Conservation (phyloP, 2,329 filamentous ascomycete species). For the Colletotrichum godetiae region DNA sequence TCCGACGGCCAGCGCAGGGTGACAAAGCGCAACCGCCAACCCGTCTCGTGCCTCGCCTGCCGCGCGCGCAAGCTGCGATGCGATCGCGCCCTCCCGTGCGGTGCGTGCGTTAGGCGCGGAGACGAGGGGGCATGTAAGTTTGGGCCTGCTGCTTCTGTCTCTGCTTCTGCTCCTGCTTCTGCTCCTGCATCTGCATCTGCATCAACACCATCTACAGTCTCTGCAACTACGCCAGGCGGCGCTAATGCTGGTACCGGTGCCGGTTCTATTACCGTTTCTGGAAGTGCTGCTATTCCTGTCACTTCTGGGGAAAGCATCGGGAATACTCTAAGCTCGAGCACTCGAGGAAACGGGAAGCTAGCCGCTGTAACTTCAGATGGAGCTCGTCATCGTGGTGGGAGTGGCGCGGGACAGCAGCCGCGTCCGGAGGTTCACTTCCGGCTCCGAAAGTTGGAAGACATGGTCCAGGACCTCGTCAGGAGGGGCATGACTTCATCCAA, state of each 20-base stretch:
- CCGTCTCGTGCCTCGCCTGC: constrained; percentile 55
- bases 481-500: not conserved
- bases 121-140: constrained; percentile 48
- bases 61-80: constrained; percentile 57
- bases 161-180: not conserved
- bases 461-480: constrained; percentile 50
- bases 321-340: not conserved
- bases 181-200: no score
- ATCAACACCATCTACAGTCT: no score
- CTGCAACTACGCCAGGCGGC: not conserved
- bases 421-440: constrained; percentile 52
- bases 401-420: not conserved
- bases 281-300: not conserved
- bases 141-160: constrained; percentile 26
- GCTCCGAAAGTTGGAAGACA: constrained; percentile 53
- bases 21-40: constrained; percentile 52
- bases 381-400: not conserved
- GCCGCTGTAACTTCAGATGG: constrained; percentile 15
- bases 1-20: constrained; percentile 44
- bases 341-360: constrained; percentile 30
- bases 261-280: not conserved
- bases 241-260: not conserved
- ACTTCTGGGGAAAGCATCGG: not conserved
- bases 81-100: constrained; percentile 54
- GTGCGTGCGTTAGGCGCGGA: constrained; percentile 52